Conservation (phyloP, 2,329 filamentous ascomycete genomes). For the Arachnopeziza araneosa region DNA sequence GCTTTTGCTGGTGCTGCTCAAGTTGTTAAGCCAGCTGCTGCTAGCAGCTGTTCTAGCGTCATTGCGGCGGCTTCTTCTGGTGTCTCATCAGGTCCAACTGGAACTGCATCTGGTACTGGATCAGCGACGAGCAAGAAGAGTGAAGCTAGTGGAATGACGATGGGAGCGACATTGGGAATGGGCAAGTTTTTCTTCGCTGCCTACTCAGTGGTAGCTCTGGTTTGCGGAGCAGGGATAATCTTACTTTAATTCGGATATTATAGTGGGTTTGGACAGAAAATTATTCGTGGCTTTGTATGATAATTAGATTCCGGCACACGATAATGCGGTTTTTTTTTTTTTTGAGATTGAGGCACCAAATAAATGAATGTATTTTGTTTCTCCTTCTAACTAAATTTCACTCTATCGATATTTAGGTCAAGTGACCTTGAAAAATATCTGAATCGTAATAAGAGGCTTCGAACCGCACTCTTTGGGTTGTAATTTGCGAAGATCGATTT, state of each 20-base stretch:
- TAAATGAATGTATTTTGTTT: not conserved
- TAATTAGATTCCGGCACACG: not conserved
- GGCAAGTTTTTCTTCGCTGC: conserved; percentile 14
- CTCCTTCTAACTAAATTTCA: not conserved
- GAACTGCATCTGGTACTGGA: conserved; percentile 6
- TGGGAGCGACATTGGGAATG: conserved; percentile 15
- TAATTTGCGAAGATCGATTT: no score
- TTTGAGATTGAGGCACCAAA: not conserved
- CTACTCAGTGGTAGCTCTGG: conserved; percentile 15
- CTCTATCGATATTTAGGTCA: not conserved
- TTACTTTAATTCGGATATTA: conserved; percentile 7
- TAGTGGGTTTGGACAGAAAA: not conserved
- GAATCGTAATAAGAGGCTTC: no score
- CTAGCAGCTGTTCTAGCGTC: conserved; percentile 18
- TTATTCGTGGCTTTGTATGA: not conserved
- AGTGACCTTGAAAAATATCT: not conserved
- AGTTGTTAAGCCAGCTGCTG: conserved; percentile 37
- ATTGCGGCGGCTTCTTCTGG: conserved; percentile 17
- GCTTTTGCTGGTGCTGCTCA: conserved; percentile 63
- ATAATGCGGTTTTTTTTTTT: not conserved
- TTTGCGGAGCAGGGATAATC: conserved; percentile 22
- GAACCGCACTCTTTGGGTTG: no score
- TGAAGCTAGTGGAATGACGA: conserved; percentile 13
- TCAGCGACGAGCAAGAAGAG: conserved; percentile 22
- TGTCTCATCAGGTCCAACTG: conserved; percentile 5